Percentiles rank a stretch among this genome's conserved stretches.
phyloP scores from a whole-genome alignment of 768 basidiomycete species.

The Sistotremastrum niveocremeum region DNA sequence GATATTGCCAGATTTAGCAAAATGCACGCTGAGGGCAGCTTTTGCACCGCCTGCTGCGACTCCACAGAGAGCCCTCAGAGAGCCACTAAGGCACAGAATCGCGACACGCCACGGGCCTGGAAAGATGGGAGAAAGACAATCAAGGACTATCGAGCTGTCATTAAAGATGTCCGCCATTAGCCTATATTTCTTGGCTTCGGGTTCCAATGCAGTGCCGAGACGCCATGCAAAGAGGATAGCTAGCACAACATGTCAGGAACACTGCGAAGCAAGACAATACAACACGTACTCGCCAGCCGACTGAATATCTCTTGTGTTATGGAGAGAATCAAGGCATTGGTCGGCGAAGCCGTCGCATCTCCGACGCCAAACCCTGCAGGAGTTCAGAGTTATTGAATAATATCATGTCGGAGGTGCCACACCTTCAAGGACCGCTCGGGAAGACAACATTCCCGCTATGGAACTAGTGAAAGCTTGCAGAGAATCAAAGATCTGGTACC shows the following conservation, averaged over 20 bases:
- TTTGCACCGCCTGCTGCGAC: conserved; percentile 61
- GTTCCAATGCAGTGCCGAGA: conserved; percentile 49
- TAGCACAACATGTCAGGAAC: conserved; percentile 11
- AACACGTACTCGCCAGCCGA: conserved; percentile 39
- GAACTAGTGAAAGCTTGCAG: conserved; percentile 62
- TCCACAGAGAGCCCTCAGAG: conserved; percentile 42
- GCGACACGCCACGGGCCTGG: conserved; percentile 24
- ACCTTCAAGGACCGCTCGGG: conserved; percentile 59
- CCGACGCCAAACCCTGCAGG: conserved; percentile 54
- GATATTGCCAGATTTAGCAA: conserved; percentile 49
- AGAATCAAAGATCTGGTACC: conserved; percentile 55
- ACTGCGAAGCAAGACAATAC: background rate
- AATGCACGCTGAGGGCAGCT: conserved; percentile 53
- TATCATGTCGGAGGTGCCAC: background rate
- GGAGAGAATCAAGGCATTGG: conserved; percentile 47
- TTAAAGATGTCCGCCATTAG: conserved; percentile 55
- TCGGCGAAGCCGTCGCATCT: conserved; percentile 49
- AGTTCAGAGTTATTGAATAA: background rate
- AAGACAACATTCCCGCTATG: conserved; percentile 46
- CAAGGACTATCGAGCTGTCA: conserved; percentile 44
- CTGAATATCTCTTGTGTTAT: conserved; percentile 54
- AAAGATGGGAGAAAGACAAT: conserved; percentile 45
- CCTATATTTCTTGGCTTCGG: conserved; percentile 60
- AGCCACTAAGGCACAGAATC: conserved; percentile 45
- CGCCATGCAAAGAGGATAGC: conserved; percentile 51